Base-by-base conservation (phyloP, 1,284 basidiomycete species). In the Dichomitus squalens region DNA sequence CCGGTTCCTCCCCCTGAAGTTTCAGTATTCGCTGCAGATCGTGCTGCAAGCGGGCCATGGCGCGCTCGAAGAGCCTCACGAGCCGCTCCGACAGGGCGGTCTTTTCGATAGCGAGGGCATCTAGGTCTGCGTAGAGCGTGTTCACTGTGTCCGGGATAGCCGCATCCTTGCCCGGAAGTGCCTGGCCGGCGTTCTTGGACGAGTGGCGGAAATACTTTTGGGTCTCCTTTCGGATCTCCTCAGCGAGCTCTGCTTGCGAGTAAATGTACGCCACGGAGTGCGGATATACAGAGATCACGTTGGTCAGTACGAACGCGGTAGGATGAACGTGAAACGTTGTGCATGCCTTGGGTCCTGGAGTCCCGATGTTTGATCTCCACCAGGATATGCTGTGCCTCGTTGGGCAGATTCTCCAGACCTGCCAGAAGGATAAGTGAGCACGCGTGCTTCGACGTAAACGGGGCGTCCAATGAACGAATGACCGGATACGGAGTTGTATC, bases 341-440 rank as follows among this genome's bases (percentile, higher is more conserved):
- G 68, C 70, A 59, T 60, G 79, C 85, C 83, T 75, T 84, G 79
- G 8, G 75, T 76, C 59, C 75, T 74, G 33, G 69, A 69, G 53
- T 86, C 85, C 66, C 81, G 85, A 60, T 80, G 79, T 58, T 80
- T 81, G 52, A 93, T 91, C 72, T 92, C 90, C 49, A 85, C 80
- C 11, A 92, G 76, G 8, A 92, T 74, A 68, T 86, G 86, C 33
- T 83, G 82, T 7, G 92, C 83, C 70, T 92, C 90, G 53, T 80
- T 81, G 0, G 88, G 87, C 41, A 92, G 76, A 68, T 92, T 92
- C 63, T 93, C 90, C 29, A 93, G 77, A 64, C 83, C 90, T 90
- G 68, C 31, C 58, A 35, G 25, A 14, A 20, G 2, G 18, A n/a
- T n/a, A n/a, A n/a, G n/a, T n/a, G n/a, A n/a, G n/a, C n/a, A n/a